These are phyloP conservation scores for Elsinoe perseae DNA, from an alignment of 2,329 filamentous ascomycete species.

Conservation along the genomic window DNA sequence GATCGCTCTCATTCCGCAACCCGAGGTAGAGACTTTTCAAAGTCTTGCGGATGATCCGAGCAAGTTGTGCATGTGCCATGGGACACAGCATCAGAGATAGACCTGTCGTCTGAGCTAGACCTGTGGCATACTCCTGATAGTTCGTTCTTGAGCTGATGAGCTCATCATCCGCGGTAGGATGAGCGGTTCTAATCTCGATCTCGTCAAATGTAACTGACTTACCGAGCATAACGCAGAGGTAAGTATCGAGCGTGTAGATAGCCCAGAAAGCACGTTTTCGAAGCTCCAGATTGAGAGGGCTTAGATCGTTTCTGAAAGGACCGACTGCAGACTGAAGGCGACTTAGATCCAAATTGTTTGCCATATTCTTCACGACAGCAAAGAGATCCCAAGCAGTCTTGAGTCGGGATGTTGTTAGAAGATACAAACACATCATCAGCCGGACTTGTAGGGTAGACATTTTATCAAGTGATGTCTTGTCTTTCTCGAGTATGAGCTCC, in stretches of 20 bases:
- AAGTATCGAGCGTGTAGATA: slow-evolving; percentile 34
- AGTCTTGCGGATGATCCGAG: slow-evolving; percentile 26
- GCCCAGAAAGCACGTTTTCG: slow-evolving; percentile 34
- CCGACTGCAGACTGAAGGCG: neutral
- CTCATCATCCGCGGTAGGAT: slow-evolving; percentile 22
- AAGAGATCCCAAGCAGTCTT: slow-evolving; percentile 35
- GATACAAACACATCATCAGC: slow-evolving; percentile 34
- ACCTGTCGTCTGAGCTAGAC: neutral
- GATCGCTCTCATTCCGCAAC: slow-evolving; percentile 18
- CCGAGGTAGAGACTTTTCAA: slow-evolving; percentile 25
- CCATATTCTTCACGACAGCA: slow-evolving; percentile 28
- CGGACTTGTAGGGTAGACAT: slow-evolving; percentile 35
- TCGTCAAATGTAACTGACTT: slow-evolving; percentile 33
- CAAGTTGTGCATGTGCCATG: slow-evolving; percentile 24
- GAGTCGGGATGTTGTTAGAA: slow-evolving; percentile 32
- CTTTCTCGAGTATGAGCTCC: slow-evolving; percentile 21
- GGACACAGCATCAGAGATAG: slow-evolving; percentile 7
- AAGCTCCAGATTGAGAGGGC: slow-evolving; percentile 25
- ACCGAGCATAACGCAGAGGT: slow-evolving; percentile 34
- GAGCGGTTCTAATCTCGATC: slow-evolving; percentile 20
- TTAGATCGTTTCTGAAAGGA: slow-evolving; percentile 24
- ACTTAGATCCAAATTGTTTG: slow-evolving; percentile 26
- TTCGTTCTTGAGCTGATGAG: slow-evolving; percentile 15
- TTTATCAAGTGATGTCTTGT: slow-evolving; percentile 24
- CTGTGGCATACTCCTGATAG: neutral